A percentile compares a stretch with the other conserved stretches of the same genome.
phyloP scores from a whole-genome alignment of 352 stramenopile species.

The Globisporangium takayamanum region DNA sequence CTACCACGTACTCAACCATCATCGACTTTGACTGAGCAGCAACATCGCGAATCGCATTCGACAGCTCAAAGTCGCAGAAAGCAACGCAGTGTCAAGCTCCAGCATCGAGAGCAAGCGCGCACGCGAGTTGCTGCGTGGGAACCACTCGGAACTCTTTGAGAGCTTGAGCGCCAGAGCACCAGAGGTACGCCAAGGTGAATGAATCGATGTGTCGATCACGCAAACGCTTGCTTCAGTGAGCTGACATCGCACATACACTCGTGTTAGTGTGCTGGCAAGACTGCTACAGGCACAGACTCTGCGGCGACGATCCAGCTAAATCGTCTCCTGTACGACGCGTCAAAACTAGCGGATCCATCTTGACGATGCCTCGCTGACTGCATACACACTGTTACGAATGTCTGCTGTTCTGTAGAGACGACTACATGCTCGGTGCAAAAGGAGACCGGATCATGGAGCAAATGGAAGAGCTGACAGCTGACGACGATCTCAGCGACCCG shows the following conservation, averaged over 20 bases:
- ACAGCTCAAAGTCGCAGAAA: not conserved
- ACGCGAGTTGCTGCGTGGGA: not conserved
- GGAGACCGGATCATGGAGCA: conserved; percentile 41
- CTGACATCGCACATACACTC: not conserved
- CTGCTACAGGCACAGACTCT: not conserved
- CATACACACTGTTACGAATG: not conserved
- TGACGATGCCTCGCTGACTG: not conserved
- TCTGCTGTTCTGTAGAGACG: conserved; percentile 18
- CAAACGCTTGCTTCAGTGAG: not conserved
- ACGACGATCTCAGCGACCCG: not conserved
- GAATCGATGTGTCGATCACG: not conserved
- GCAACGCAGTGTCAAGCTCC: not conserved
- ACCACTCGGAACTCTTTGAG: conserved; percentile 3
- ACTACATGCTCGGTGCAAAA: conserved; percentile 41
- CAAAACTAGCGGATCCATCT: not conserved
- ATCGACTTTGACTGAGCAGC: not conserved
- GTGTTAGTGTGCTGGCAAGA: not conserved
- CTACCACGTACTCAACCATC: not conserved
- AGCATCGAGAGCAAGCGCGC: not conserved
- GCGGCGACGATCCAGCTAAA: conserved; percentile 24
- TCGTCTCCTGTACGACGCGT: conserved; percentile 30
- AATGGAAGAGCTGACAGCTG: conserved; percentile 33
- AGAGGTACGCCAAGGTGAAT: conserved; percentile 2
- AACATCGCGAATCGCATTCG: not conserved
- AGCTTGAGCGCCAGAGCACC: no score